Evolutionary conservation across 257 asterid species (phyloP).

Genomic region (Henckelia pumila): DNA sequence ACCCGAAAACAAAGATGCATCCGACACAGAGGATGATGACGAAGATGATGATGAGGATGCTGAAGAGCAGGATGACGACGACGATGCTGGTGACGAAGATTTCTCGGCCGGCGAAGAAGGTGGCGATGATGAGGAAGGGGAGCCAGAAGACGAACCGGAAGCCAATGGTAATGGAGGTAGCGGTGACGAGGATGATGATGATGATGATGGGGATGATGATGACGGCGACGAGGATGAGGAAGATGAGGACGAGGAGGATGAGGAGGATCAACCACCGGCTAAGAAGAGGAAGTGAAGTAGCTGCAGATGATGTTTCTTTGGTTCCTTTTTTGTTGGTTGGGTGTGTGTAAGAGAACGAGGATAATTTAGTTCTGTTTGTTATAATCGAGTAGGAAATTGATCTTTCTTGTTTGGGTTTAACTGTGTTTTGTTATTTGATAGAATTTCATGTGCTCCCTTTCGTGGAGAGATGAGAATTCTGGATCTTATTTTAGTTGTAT

Average conservation of each 20-base stretch:
- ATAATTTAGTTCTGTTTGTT: slow-evolving; percentile 33
- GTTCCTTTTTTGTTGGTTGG: slow-evolving; percentile 41
- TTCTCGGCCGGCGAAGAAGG: slow-evolving; percentile 56
- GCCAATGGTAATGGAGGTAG: neutral
- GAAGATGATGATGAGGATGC: slow-evolving; percentile 61
- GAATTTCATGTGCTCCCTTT: slow-evolving; percentile 36
- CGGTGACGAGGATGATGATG: neutral
- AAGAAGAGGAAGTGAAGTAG: slow-evolving; percentile 24
- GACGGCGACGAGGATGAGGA: slow-evolving; percentile 51
- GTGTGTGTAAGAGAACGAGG: slow-evolving; percentile 52
- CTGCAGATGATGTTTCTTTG: slow-evolving; percentile 32
- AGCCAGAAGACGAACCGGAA: neutral
- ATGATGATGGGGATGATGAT: slow-evolving; percentile 21
- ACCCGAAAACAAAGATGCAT: slow-evolving; percentile 56
- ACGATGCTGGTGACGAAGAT: slow-evolving; percentile 81
- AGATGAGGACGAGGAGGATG: slow-evolving; percentile 51
- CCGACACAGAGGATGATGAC: slow-evolving; percentile 71
- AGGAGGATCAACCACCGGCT: slow-evolving; percentile 86
- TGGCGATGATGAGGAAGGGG: neutral
- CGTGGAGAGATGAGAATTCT: slow-evolving; percentile 32
- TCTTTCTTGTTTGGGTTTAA: slow-evolving; percentile 33
- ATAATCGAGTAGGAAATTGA: slow-evolving; percentile 44
- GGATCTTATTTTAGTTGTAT: slow-evolving; percentile 31
- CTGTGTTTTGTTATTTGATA: slow-evolving; percentile 28
- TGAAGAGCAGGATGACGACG: slow-evolving; percentile 47